phyloP scores from a whole-genome alignment of 2,329 filamentous ascomycete species.

The Scolecobasidium constrictum region DNA sequence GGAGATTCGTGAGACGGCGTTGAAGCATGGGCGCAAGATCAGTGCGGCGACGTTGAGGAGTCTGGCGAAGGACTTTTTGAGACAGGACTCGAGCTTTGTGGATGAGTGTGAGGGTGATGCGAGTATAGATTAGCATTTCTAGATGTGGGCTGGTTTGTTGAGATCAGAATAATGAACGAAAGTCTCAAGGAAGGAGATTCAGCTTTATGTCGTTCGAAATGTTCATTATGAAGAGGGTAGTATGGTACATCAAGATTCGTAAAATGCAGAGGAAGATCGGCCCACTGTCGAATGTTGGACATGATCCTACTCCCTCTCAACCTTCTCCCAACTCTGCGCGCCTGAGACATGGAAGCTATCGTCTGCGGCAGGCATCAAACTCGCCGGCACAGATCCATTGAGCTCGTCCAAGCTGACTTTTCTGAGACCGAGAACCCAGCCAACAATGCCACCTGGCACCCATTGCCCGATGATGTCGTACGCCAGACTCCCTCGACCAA shows the following conservation, averaged over 20 bases:
- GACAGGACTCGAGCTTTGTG: conserved; percentile 1
- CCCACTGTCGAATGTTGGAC: too few species aligned
- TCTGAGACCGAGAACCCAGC: conserved; percentile 83
- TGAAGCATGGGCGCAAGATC: conserved; percentile 29
- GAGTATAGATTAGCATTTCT: not conserved
- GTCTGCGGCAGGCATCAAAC: conserved; percentile 3
- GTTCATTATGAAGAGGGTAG: too few species aligned
- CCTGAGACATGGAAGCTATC: conserved; percentile 2
- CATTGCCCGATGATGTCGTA: conserved; percentile 80
- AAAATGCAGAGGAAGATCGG: too few species aligned
- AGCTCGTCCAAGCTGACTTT: conserved; percentile 14
- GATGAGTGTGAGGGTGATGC: not conserved
- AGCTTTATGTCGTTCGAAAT: too few species aligned
- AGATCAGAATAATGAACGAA: too few species aligned
- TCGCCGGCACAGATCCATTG: too few species aligned
- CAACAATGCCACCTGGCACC: conserved; percentile 67
- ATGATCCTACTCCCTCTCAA: conserved; percentile 3
- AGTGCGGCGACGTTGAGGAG: conserved; percentile 29
- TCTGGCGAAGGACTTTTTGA: conserved; percentile 15
- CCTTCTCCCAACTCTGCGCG: conserved; percentile 6
- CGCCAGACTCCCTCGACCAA: conserved; percentile 72
- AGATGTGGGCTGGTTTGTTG: too few species aligned
- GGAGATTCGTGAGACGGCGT: conserved; percentile 21
- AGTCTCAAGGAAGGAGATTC: too few species aligned
- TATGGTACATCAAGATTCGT: too few species aligned